phyloP scores from a whole-genome alignment of 371 early-diverging fungal species.

The Choanephora cucurbitarum region DNA sequence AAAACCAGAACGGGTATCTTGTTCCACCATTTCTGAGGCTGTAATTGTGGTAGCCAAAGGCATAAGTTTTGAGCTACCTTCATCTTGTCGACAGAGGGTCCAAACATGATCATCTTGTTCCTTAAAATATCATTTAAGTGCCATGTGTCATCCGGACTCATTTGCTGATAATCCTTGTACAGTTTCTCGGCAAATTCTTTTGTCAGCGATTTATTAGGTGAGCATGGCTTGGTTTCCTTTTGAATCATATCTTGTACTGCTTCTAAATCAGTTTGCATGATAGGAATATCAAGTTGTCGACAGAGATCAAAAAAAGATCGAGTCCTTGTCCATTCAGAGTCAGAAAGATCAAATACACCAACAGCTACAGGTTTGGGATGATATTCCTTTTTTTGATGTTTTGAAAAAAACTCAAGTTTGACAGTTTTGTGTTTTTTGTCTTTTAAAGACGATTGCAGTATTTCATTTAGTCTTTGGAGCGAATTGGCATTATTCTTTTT shows the following conservation, averaged over 20 bases:
- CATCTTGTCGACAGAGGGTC: constrained; percentile 20
- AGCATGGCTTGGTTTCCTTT: constrained; percentile 2
- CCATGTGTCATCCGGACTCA: constrained; percentile 2
- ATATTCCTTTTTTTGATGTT: constrained; percentile 12
- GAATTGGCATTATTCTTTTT: constrained; percentile 39
- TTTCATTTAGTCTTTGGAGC: constrained; percentile 33
- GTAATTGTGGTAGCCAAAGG: constrained; percentile 27
- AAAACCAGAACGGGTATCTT: constrained; percentile 36
- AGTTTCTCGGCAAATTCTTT: constrained; percentile 43
- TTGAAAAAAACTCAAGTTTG: constrained; percentile 13
- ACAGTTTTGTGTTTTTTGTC: neutral
- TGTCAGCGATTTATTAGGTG: constrained; percentile 13
- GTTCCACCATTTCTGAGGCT: constrained; percentile 45
- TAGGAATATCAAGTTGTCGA: constrained; percentile 23
- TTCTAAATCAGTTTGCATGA: constrained; percentile 28
- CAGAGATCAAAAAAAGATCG: constrained; percentile 32
- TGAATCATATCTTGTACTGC: constrained; percentile 26
- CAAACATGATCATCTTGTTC: constrained; percentile 32
- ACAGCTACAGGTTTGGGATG: constrained; percentile 2
- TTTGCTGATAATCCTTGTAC: constrained; percentile 17
- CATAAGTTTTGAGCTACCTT: constrained; percentile 18
- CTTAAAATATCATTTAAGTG: constrained; percentile 16
- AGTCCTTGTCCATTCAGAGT: constrained; percentile 30
- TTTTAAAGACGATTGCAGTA: constrained; percentile 6
- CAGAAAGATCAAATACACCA: constrained; percentile 10